Base-by-base conservation (phyloP, 352 stramenopile species). In the Pythium myriotylum region DNA sequence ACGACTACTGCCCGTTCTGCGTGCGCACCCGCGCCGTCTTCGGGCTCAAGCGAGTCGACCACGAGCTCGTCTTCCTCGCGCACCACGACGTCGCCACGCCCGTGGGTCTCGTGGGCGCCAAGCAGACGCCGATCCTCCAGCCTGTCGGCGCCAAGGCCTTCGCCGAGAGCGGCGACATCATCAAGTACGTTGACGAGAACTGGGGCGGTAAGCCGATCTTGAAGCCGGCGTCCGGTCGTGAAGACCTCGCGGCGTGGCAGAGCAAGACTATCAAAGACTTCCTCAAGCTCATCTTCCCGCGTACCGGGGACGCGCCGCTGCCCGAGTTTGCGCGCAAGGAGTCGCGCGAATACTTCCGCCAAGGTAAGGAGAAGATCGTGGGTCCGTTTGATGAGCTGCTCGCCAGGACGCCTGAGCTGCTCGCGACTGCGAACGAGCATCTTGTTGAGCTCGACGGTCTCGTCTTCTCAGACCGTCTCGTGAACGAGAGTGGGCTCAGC, bases 1-100 rank as follows among this genome's bases (percentile, higher is more conserved):
- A 85, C 63, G 76, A 85, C 68, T 71, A 82, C 55, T 85, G 76
- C 54, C 76, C 76, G 3, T 85, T 79, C 60, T 82, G 76, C 65
- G 76, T 77, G 35, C 76, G 76, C 4, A 71, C 70, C 29, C 76
- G 76, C 14, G 77, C 80, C 64, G 76, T 79, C 23, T 60, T 82
- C 17, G 76, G 73, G 0, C 65, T 81, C 24, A 82, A 85, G 70
- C 5, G 10, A 59, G 65, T 81, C 14, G 26, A 45, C 47, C 62
- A 76, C 26, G 65, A 76, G 51, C 54, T 76, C 24, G 27, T 73
- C 4, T 76, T 74, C 59, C 47, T 81, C 6, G 67, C 70, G 41
- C 73, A 72, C 69, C 59, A 81, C 54, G 73, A 81, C 68, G 65
- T 72, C 41, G 67, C 50, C 17, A 78, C 73, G 23, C 73, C 73